A percentile compares a stretch with the other conserved stretches of the same genome.
phyloP scores from a whole-genome alignment of 148 eudicot species.

The Cornus controversa region DNA sequence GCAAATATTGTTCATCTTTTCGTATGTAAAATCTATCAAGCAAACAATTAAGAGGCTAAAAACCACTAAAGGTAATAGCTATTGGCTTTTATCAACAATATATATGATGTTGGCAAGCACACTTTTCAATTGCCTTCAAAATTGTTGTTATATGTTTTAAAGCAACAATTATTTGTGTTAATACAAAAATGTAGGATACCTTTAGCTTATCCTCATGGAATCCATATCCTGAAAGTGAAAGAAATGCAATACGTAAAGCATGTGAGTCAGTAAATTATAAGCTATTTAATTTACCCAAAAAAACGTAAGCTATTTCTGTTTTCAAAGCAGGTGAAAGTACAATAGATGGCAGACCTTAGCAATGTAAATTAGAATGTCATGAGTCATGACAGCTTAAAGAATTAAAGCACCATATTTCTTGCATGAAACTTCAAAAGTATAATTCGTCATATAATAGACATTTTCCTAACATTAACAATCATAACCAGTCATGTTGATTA shows the following conservation, averaged over 20 bases:
- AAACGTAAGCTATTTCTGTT: not conserved
- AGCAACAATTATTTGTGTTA: not conserved
- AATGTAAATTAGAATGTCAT: not conserved
- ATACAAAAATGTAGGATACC: conserved; percentile 38
- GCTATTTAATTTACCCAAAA: not conserved
- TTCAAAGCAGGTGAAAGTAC: not conserved
- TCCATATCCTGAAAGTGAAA: conserved; percentile 68
- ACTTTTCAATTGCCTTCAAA: not conserved
- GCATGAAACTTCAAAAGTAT: not conserved
- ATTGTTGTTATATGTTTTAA: not conserved
- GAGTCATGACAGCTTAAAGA: not conserved
- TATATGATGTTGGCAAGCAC: not conserved
- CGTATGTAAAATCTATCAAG: too few species aligned
- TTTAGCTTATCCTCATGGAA: conserved; percentile 96
- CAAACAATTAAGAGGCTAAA: too few species aligned
- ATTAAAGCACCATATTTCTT: not conserved
- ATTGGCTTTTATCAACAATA: not conserved
- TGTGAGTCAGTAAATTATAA: not conserved
- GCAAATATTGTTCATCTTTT: too few species aligned
- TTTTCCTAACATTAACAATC: not conserved
- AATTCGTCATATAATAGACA: too few species aligned
- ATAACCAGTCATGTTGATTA: not conserved
- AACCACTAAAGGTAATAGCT: not conserved
- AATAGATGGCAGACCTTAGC: not conserved
- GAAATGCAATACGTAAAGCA: not conserved